phyloP scores from a whole-genome alignment of 2,329 filamentous ascomycete genomes.

The Colletotrichum tamarilloi region DNA sequence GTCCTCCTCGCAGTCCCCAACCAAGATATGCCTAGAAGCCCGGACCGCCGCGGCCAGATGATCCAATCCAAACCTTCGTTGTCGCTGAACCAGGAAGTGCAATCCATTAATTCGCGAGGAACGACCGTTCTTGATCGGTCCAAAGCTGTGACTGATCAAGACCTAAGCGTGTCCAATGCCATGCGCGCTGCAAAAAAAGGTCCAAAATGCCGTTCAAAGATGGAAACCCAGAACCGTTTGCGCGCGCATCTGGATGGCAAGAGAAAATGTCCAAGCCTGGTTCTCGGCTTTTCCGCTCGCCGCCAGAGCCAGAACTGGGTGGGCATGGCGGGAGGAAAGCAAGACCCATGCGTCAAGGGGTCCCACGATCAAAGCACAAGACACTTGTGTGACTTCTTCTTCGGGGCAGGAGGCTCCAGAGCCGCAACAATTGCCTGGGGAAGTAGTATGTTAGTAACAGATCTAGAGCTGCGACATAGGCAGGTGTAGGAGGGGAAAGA shows the following conservation, averaged over 20 bases:
- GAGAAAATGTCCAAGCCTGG: slow-evolving; percentile 32
- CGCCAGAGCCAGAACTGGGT: slow-evolving; percentile 25
- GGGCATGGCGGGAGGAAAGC: slow-evolving; percentile 26
- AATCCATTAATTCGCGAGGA: slow-evolving; percentile 29
- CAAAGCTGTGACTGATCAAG: slow-evolving; percentile 28
- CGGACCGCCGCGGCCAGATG: slow-evolving; percentile 25
- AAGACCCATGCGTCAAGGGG: slow-evolving; percentile 14
- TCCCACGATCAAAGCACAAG: slow-evolving; percentile 66
- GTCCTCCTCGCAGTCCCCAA: background rate
- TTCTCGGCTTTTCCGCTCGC: slow-evolving; percentile 33
- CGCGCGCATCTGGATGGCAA: slow-evolving; percentile 31
- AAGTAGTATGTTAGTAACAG: slow-evolving; percentile 29
- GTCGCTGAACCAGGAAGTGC: slow-evolving; percentile 26
- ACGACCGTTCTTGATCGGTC: slow-evolving; percentile 22
- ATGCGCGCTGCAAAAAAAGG: slow-evolving; percentile 35
- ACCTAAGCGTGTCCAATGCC: slow-evolving; percentile 33
- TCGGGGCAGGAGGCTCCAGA: slow-evolving; percentile 85
- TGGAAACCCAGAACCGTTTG: slow-evolving; percentile 27
- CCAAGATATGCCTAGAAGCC: slow-evolving; percentile 17
- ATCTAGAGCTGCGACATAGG: slow-evolving; percentile 13
- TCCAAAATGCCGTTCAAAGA: slow-evolving; percentile 34
- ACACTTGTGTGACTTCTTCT: slow-evolving; percentile 80
- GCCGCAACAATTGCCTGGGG: slow-evolving; percentile 92
- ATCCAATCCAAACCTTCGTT: slow-evolving; percentile 27
- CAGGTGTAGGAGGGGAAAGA: background rate